These are phyloP conservation scores for Cladophialophora carrionii DNA, from an alignment of 2,329 filamentous ascomycete genomes.

Conservation along the genomic window DNA sequence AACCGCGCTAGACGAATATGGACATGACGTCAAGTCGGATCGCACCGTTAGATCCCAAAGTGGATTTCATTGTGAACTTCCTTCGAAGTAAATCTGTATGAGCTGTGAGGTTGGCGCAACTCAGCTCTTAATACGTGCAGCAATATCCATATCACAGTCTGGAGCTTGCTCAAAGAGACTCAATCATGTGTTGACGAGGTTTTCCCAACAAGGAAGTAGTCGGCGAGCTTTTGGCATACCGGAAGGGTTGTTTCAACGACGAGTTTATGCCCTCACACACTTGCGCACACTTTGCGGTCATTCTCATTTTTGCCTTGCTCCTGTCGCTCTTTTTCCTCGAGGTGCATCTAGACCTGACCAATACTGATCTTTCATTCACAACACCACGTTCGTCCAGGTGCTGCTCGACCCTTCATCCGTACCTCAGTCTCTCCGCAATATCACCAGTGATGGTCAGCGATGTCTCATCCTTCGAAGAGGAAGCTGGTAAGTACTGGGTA, in stretches of 20 bases:
- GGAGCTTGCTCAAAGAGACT: background rate
- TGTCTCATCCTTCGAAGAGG: constrained; percentile 13
- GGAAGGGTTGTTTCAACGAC: background rate
- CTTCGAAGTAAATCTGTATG: background rate
- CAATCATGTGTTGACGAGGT: background rate
- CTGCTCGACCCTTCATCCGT: background rate
- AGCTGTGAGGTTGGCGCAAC: background rate
- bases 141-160: background rate
- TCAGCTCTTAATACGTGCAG: background rate
- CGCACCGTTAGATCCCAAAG: background rate
- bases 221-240: background rate
- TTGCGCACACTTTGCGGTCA: constrained; percentile 11
- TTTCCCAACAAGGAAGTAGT: background rate
- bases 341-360: constrained; percentile 3
- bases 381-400: background rate
- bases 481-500: background rate
- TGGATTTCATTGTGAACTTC: background rate
- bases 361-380: background rate
- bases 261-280: background rate
- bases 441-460: constrained; percentile 17
- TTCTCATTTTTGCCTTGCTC: background rate
- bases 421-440: constrained; percentile 1
- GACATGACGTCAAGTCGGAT: background rate
- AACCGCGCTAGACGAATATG: background rate
- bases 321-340: background rate